Evolutionary conservation across 495 filamentous ascomycete genomes (phyloP).

Genomic region (Opeltia flavorubescens): DNA sequence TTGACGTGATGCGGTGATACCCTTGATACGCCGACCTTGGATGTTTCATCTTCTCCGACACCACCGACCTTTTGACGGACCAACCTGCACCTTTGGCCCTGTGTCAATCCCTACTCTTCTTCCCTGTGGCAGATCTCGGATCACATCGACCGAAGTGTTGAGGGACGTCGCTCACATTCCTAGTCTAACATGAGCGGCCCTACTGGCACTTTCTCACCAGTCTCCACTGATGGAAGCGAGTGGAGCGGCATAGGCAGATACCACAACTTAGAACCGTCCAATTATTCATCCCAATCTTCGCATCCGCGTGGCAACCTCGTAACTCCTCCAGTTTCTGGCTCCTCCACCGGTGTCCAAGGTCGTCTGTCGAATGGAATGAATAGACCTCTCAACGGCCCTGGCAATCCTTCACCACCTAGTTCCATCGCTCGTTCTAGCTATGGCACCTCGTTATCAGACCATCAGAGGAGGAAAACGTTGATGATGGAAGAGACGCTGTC

Average conservation of each 20-base stretch:
- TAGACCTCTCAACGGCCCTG: constrained; percentile 27
- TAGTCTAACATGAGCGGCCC: constrained; percentile 42
- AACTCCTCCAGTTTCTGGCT: constrained; percentile 57
- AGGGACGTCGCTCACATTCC: neutral
- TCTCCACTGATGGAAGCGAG: constrained; percentile 72
- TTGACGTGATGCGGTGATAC: too few relatives aligned
- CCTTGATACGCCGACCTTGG: too few relatives aligned
- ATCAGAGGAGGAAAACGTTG: constrained; percentile 42
- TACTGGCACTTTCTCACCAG: constrained; percentile 63
- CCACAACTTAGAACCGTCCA: constrained; percentile 31
- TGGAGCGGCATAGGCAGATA: constrained; percentile 75
- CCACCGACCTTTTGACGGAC: neutral
- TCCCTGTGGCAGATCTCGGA: too few relatives aligned
- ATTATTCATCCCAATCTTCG: constrained; percentile 37
- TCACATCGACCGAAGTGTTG: neutral
- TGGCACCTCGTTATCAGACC: constrained; percentile 54
- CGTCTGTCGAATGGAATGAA: constrained; percentile 20
- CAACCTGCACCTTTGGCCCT: neutral
- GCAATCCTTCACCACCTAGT: constrained; percentile 68
- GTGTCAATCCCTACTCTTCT: neutral
- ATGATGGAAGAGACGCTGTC: constrained; percentile 54
- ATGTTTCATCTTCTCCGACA: neutral
- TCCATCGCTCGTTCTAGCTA: constrained; percentile 72
- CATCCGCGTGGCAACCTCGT: constrained; percentile 49
- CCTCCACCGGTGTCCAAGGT: constrained; percentile 35